Base-by-base conservation (phyloP, 108 stramenopile genomes). In the Asterionellopsis glacialis region DNA sequence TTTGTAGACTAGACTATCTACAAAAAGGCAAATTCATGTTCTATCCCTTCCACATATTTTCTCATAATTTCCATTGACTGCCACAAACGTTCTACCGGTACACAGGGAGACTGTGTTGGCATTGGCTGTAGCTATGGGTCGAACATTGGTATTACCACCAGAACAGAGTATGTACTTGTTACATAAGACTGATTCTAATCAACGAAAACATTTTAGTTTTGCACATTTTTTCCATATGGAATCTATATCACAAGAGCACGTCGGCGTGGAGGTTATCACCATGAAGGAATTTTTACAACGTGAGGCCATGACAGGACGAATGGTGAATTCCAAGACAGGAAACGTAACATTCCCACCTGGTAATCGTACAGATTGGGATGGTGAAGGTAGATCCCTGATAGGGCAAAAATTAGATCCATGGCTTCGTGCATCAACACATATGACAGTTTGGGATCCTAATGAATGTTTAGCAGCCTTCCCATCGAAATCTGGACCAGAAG, bases 51-150 rank as follows among this genome's bases (percentile, higher is more conserved):
- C 43, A 11, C 11, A 14, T 13, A 11, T 44, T 14, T 14, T 11
- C 43, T 14, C 11, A 44, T 14, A 44, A 13, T 48, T 21, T 48
- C 21, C 47, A 7, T 48, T 21, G 1, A 48, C 9, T 9, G 1
- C 9, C 47, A 19, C 21, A 21, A 61, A 62, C 19, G 63, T 49
- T 23, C 55, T 55, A n/a, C 69, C 59, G 33, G 65, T 73, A 54
- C n/a, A n/a, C n/a, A 71, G 90, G 77, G 89, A 90, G 62, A 81
- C 84, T 18, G 74, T 84, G 1, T 59, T 83, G 14, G 75, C 83
- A 44, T 79, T 96, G 65, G 93, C 97, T 9, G 77, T 83, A 61
- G 90, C 92, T 21, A 98, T 92, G 76, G 94, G 92, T 5, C 75
- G 97, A 0, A 94, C 83, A 0, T 64, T 98, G 22, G 95, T 98